Evolutionary conservation across 768 basidiomycete genomes (phyloP).

Genomic region (Mycena leptocephala): DNA sequence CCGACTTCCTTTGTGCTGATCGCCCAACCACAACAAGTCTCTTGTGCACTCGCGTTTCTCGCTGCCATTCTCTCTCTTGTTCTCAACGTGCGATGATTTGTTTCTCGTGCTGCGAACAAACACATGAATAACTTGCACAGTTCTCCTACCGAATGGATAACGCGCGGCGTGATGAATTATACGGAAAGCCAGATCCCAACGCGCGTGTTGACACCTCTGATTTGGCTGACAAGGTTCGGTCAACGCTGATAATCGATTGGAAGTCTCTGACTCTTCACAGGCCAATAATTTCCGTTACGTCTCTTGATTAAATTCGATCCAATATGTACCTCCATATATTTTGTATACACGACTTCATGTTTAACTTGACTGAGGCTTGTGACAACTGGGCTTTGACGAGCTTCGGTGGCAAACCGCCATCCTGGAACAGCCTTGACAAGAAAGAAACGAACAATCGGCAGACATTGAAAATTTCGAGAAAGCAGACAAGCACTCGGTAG

Average conservation of each 20-base stretch:
- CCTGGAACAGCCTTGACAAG: slow-evolving; percentile 68
- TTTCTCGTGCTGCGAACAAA: neutral
- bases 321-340: neutral
- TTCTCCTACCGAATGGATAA: slow-evolving; percentile 78
- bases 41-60: slow-evolving; percentile 69
- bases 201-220: slow-evolving; percentile 74
- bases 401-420: slow-evolving; percentile 68
- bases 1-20: neutral
- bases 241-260: neutral
- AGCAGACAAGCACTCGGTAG: neutral
- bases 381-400: slow-evolving; percentile 75
- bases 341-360: slow-evolving; percentile 56
- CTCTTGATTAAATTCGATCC: no score
- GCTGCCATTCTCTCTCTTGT: slow-evolving; percentile 68
- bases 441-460: no score
- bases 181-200: slow-evolving; percentile 66
- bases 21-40: slow-evolving; percentile 50
- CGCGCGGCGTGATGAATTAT: slow-evolving; percentile 63
- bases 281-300: slow-evolving; percentile 77
- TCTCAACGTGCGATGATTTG: slow-evolving; percentile 60
- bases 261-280: slow-evolving; percentile 48
- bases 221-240: slow-evolving; percentile 75
- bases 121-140: slow-evolving; percentile 50
- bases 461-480: slow-evolving; percentile 77
- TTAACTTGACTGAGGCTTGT: slow-evolving; percentile 67